These are phyloP conservation scores for Eragrostis curvula DNA, from an alignment of 176 grass and related monocot species.

Conservation along the genomic window DNA sequence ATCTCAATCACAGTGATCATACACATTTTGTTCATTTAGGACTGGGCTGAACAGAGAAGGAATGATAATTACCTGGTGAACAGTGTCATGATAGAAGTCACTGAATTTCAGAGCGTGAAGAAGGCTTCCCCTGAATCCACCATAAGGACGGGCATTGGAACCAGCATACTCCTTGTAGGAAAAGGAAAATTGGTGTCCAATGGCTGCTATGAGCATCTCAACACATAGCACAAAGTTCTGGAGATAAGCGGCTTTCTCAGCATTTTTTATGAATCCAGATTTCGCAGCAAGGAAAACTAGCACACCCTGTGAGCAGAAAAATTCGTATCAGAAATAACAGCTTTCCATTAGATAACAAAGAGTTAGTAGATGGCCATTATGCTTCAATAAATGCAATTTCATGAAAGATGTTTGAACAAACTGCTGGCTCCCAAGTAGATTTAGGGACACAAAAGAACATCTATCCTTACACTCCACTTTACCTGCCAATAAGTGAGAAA, in stretches of 20 bases:
- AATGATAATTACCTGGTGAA: conserved; percentile 78
- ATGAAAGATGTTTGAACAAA: background rate
- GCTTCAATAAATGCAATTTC: background rate
- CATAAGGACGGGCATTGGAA: conserved; percentile 59
- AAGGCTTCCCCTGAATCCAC: conserved; percentile 76
- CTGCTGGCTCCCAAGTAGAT: background rate
- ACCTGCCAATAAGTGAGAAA: conserved; percentile 97
- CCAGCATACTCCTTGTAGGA: conserved; percentile 87
- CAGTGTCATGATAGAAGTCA: conserved; percentile 93
- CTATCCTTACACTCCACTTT: conserved; percentile 7
- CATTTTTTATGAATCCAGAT: conserved; percentile 75
- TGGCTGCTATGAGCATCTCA: conserved; percentile 87
- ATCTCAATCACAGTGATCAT: background rate
- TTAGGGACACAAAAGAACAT: background rate
- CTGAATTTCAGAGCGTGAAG: conserved; percentile 78
- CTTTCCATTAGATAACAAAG: background rate
- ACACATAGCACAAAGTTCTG: conserved; percentile 86
- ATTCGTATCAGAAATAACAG: background rate
- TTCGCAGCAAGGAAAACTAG: conserved; percentile 90
- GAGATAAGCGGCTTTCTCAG: conserved; percentile 77
- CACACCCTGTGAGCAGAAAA: conserved; percentile 64
- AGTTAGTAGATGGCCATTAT: background rate
- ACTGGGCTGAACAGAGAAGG: background rate
- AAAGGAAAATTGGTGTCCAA: conserved; percentile 66
- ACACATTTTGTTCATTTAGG: background rate